Conservation (phyloP, 179 eudicot genomes). For the Sideroxylon spinosum region DNA sequence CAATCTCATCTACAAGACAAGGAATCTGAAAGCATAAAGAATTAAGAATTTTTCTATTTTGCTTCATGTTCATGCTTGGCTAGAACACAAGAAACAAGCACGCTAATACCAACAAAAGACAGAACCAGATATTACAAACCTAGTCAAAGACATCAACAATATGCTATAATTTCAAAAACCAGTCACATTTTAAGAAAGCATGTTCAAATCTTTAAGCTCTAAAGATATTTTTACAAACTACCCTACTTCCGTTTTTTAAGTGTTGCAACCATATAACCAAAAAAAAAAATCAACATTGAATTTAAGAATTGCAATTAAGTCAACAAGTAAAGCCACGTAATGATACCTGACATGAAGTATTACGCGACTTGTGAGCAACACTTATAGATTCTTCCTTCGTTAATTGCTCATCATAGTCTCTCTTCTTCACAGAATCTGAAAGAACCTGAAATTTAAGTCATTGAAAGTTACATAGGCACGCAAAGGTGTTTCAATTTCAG, state of each 20-base stretch:
- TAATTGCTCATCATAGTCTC: slow-evolving; percentile 90
- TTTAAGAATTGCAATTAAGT: background rate
- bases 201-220: too few species aligned
- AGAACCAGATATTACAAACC: background rate
- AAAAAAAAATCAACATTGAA: background rate
- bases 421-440: slow-evolving; percentile 80
- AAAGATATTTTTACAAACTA: too few species aligned
- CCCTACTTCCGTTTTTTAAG: background rate
- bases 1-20: slow-evolving; percentile 11
- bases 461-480: slow-evolving; percentile 11
- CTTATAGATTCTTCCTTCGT: slow-evolving; percentile 75
- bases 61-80: background rate
- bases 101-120: background rate
- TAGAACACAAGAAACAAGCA: slow-evolving; percentile 4
- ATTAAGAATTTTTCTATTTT: background rate
- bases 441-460: slow-evolving; percentile 51
- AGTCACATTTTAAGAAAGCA: too few species aligned
- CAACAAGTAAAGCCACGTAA: background rate
- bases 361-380: slow-evolving; percentile 60
- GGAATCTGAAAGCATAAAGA: background rate
- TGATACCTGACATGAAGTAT: slow-evolving; percentile 72
- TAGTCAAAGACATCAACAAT: background rate
- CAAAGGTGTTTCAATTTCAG: too few species aligned
- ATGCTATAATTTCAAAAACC: too few species aligned
- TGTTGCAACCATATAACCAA: background rate